Percentiles rank a stretch among this genome's conserved stretches.
Evolutionary conservation across 2,329 filamentous ascomycete genomes (phyloP).

Genomic region (Penicillium sp.): DNA sequence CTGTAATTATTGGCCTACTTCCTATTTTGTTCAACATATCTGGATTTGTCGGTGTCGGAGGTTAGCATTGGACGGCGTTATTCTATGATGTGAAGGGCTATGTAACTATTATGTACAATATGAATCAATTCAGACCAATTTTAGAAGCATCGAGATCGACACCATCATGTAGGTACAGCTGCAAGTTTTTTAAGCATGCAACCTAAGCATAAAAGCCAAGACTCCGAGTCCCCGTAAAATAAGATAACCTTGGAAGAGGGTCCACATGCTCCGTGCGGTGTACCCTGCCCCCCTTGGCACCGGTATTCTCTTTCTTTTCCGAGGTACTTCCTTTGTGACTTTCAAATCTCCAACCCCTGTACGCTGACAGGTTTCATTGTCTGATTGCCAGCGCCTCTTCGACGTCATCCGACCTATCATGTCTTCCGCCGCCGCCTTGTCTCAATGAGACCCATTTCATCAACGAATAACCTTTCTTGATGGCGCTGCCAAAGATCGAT

Average conservation of each 20-base stretch:
- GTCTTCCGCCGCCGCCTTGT: slow-evolving; percentile 3
- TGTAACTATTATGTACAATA: slow-evolving; percentile 5
- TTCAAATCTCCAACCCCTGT: not conserved
- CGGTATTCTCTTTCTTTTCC: not conserved
- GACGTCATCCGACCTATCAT: slow-evolving; percentile 7
- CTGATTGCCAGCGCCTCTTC: not conserved
- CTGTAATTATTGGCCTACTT: slow-evolving; percentile 20
- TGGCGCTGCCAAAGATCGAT: not conserved
- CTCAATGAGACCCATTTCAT: slow-evolving; percentile 1
- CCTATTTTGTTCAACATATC: slow-evolving; percentile 17
- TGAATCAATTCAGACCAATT: not conserved
- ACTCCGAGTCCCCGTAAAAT: not conserved
- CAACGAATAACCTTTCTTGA: not conserved
- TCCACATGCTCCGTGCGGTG: not conserved
- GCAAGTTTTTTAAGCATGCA: not conserved
- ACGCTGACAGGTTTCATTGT: not conserved
- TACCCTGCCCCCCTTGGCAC: not conserved
- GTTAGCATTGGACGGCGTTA: slow-evolving; percentile 37
- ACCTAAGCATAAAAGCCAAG: not conserved
- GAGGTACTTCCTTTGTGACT: not conserved
- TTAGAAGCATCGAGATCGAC: not conserved
- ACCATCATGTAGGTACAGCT: not conserved
- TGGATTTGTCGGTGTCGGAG: slow-evolving; percentile 11
- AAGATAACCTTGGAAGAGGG: not conserved
- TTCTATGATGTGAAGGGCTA: slow-evolving; percentile 9